phyloP scores from a whole-genome alignment of 2,329 filamentous ascomycete species.

The Exophiala sp. region DNA sequence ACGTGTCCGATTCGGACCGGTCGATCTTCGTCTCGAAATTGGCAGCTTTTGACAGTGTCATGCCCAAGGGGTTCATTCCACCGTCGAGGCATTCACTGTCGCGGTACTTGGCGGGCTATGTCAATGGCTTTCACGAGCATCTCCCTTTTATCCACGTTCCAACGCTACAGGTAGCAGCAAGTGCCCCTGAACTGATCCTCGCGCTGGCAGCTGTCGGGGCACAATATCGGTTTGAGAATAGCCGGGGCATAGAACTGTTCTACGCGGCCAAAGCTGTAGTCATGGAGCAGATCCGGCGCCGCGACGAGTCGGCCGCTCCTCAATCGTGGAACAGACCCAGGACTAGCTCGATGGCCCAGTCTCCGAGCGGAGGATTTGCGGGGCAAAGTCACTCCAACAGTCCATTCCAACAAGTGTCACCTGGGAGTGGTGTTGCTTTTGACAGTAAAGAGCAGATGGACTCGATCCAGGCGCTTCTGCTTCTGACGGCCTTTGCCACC shows the following conservation, averaged over 20 bases:
- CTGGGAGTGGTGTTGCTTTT: conserved; percentile 26
- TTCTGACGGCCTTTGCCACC: conserved; percentile 55
- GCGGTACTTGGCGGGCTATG: conserved; percentile 48
- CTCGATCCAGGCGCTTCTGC: conserved; percentile 45
- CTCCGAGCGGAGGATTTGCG: conserved; percentile 38
- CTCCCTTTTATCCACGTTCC: conserved; percentile 49
- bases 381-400: conserved; percentile 40
- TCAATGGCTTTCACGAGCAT: conserved; percentile 48
- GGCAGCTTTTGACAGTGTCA: conserved; percentile 42
- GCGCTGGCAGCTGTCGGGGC: conserved; percentile 48
- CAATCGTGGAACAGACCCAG: conserved; percentile 40
- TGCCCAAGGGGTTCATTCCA: conserved; percentile 44
- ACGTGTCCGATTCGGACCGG: conserved; percentile 43
- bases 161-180: conserved; percentile 42
- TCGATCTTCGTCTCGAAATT: conserved; percentile 42
- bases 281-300: conserved; percentile 46
- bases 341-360: conserved; percentile 35
- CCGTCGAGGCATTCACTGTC: conserved; percentile 46
- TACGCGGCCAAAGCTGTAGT: conserved; percentile 52
- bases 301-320: conserved; percentile 43
- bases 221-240: conserved; percentile 46
- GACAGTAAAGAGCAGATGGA: conserved; percentile 46
- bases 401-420: conserved; percentile 37
- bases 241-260: conserved; percentile 51
- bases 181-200: conserved; percentile 46